phyloP scores from a whole-genome alignment of 371 early-diverging fungal species.

The Dichotomocladium elegans region DNA sequence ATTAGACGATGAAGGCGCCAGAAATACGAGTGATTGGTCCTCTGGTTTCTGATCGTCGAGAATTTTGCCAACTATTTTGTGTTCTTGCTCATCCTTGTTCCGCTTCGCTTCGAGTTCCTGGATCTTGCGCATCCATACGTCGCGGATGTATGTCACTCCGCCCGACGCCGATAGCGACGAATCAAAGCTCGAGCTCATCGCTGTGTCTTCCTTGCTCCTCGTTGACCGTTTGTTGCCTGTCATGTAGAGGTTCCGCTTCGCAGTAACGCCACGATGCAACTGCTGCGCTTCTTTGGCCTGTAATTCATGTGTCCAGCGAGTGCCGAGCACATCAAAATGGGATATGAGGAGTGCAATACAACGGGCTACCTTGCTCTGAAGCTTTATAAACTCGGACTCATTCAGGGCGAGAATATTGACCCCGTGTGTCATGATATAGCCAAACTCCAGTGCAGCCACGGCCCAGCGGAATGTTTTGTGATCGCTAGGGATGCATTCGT shows the following conservation, averaged over 20 bases:
- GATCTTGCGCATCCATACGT: constrained; percentile 55
- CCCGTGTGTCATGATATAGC: constrained; percentile 76
- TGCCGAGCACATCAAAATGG: constrained; percentile 76
- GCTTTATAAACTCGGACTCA: constrained; percentile 65
- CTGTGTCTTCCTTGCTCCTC: constrained; percentile 34
- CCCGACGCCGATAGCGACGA: constrained; percentile 21
- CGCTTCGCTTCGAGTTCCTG: constrained; percentile 48
- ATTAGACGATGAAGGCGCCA: constrained; percentile 73
- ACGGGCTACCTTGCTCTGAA: constrained; percentile 70
- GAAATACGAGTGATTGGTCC: constrained; percentile 70
- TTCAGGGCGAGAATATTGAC: constrained; percentile 65
- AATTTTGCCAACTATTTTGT: constrained; percentile 69
- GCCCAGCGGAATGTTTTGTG: constrained; percentile 88
- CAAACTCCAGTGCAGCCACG: constrained; percentile 81
- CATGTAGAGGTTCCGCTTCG: constrained; percentile 38
- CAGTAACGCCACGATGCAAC: constrained; percentile 28
- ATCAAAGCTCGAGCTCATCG: constrained; percentile 44
- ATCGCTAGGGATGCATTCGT: constrained; percentile 75
- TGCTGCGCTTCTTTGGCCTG: constrained; percentile 44
- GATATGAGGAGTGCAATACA: constrained; percentile 81
- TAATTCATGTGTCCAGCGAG: constrained; percentile 51
- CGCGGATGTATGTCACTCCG: constrained; percentile 46
- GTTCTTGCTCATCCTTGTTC: constrained; percentile 49
- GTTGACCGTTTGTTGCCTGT: constrained; percentile 19
- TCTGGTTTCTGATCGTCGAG: constrained; percentile 76